These are phyloP conservation scores for Daldinia bambusicola DNA, from an alignment of 495 filamentous ascomycete genomes.

Conservation along the genomic window DNA sequence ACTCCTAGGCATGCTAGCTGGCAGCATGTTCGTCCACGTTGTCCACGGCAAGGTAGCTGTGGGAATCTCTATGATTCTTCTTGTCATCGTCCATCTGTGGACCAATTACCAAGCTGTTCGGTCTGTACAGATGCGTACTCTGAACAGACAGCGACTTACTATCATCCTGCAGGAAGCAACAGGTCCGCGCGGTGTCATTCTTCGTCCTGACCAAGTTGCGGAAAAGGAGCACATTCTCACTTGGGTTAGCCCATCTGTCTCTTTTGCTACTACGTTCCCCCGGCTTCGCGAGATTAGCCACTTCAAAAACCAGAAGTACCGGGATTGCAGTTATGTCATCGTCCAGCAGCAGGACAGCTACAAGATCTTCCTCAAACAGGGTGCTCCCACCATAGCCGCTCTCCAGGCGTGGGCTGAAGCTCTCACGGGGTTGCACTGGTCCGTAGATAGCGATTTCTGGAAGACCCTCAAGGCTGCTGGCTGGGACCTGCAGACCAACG, in stretches of 20 bases:
- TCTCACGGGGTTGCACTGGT: conserved; percentile 54
- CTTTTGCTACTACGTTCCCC: conserved; percentile 44
- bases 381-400: conserved; percentile 58
- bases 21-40: conserved; percentile 80
- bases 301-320: conserved; percentile 13
- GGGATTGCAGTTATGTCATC: conserved; percentile 47
- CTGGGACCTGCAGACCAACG: conserved; percentile 58
- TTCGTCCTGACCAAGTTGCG: conserved; percentile 72
- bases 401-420: conserved; percentile 82
- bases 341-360: conserved; percentile 50
- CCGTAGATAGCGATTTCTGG: conserved; percentile 52
- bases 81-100: conserved; percentile 78
- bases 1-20: conserved; percentile 86
- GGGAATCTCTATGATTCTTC: conserved; percentile 75
- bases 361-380: conserved; percentile 69
- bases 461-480: conserved; percentile 48
- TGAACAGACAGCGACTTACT: conserved; percentile 88
- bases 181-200: conserved; percentile 47
- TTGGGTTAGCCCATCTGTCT: conserved; percentile 52
- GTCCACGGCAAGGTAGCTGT: conserved; percentile 77
- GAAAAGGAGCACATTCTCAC: conserved; percentile 77
- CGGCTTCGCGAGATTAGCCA: conserved; percentile 23
- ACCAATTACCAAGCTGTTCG: conserved; percentile 89
- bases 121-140: conserved; percentile 81
- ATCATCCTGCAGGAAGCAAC: conserved; percentile 76